Base-by-base conservation (phyloP, 805 yeast species). In the Nadsonia fulvescens region DNA sequence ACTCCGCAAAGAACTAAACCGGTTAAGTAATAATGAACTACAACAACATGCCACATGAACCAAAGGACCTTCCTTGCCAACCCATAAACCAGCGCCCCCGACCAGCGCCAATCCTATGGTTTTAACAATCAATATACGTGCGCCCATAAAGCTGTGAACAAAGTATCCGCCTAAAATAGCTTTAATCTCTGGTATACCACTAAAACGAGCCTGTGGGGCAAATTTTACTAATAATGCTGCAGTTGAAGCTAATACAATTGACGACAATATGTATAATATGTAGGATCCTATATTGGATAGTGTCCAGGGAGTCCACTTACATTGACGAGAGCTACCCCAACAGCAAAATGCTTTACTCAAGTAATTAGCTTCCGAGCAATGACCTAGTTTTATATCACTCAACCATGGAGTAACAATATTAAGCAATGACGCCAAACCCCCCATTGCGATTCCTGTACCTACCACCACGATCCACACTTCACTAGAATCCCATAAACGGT, bases 61-160 rank as follows among this genome's bases (percentile, higher is more conserved):
- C 29, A 81, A 46, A 1, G 93, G 93, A 2, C 92, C 93, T 39
- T 79, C 93, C 40, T 69, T 70, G 5, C 93, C 93, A 5, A 75
- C 58, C 78, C 86, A 75, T 3, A 79, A 40, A 0, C 92, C 92
- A 1, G 78, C 65, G 12, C 82, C 70, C 4, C 75, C 71, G 9
- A 73, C 71, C 24, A 76, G 49, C 5, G 69, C 52, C 24, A 78
- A 49, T 2, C 82, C 76, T 1, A 55, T 21, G 3, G 64, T 51
- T 42, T 78, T 78, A 28, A 56, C 53, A 3, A 64, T 12, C n/a
- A 78, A 49, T 3, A 75, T 60, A 16, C 47, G 45, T 7, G 56
- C 29, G 5, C 68, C 63, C 27, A 79, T 46, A 36, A 73, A 69
- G 5, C 53, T 56, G 6, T 54, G 45, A 30, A 71, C 57, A 14